A percentile compares a stretch with the other conserved stretches of the same genome.
These are phyloP conservation scores for Quercus rubra DNA, from an alignment of 306 rosid genomes.

Conservation along the genomic window DNA sequence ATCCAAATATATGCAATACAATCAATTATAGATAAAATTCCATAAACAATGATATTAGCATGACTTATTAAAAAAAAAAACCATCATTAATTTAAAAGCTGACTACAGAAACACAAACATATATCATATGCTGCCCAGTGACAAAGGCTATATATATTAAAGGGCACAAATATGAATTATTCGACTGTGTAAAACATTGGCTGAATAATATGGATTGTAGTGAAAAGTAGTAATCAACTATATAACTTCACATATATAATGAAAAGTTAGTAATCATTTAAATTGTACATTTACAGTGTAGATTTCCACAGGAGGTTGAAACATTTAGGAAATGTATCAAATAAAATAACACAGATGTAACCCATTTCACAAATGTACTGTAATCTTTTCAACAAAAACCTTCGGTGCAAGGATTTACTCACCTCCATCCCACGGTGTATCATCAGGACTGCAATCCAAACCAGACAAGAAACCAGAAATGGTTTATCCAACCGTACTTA, in stretches of 20 bases:
- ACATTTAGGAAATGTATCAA: background rate
- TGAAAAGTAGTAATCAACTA: background rate
- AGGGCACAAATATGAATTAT: background rate
- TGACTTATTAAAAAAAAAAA: background rate
- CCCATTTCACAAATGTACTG: background rate
- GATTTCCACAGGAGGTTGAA: background rate
- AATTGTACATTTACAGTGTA: no score
- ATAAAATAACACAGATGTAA: background rate
- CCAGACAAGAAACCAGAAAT: slow-evolving; percentile 56
- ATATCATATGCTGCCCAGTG: background rate
- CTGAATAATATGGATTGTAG: background rate
- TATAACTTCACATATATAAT: no score
- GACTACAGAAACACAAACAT: background rate
- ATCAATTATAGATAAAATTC: background rate
- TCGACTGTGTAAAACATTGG: background rate
- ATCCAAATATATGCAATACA: background rate
- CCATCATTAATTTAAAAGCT: background rate
- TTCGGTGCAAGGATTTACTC: slow-evolving; percentile 23
- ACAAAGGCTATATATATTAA: background rate
- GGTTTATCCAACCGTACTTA: slow-evolving; percentile 47
- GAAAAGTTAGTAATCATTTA: background rate
- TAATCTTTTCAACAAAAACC: background rate
- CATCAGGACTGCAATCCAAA: slow-evolving; percentile 63
- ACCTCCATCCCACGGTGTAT: slow-evolving; percentile 75
- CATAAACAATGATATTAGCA: background rate